Conservation (phyloP, 805 yeast genomes). For the Metschnikowia borealis region DNA sequence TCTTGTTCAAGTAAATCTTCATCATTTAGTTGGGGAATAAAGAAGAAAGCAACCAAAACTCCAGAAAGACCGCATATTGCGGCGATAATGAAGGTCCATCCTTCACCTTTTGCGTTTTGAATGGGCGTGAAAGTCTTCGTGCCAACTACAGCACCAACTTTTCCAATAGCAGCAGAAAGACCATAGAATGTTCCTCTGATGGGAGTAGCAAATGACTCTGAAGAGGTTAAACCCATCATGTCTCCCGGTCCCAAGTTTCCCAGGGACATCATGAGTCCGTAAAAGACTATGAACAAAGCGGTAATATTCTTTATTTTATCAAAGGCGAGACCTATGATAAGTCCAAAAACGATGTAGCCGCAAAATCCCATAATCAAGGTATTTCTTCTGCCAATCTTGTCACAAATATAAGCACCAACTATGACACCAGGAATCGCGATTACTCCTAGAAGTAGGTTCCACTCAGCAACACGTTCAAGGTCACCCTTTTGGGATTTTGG, state of each 20-base stretch:
- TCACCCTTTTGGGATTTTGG: slow-evolving; percentile 27
- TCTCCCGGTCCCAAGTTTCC: slow-evolving; percentile 82
- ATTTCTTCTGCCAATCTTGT: slow-evolving; percentile 64
- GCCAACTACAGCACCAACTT: slow-evolving; percentile 83
- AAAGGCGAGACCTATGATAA: slow-evolving; percentile 65
- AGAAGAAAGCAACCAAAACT: slow-evolving; percentile 52
- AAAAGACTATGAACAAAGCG: slow-evolving; percentile 64
- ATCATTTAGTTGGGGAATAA: slow-evolving; percentile 64
- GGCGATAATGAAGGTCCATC: slow-evolving; percentile 77
- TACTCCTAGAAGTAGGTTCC: slow-evolving; percentile 65
- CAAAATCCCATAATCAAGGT: slow-evolving; percentile 67
- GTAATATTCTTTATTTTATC: slow-evolving; percentile 52
- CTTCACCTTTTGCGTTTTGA: slow-evolving; percentile 56
- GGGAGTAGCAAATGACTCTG: slow-evolving; percentile 72
- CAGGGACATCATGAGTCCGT: slow-evolving; percentile 64
- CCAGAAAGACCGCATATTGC: slow-evolving; percentile 70
- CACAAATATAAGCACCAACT: slow-evolving; percentile 63
- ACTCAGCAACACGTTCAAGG: slow-evolving; percentile 60
- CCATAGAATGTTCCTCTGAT: slow-evolving; percentile 76
- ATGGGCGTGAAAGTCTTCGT: slow-evolving; percentile 70
- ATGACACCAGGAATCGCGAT: slow-evolving; percentile 71
- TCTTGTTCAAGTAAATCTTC: slow-evolving; percentile 69
- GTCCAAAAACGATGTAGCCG: slow-evolving; percentile 69
- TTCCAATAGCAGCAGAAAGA: slow-evolving; percentile 73
- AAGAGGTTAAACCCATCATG: slow-evolving; percentile 59